These are phyloP conservation scores for Ceriops zippeliana DNA, from an alignment of 345 rosid genomes.

Conservation along the genomic window DNA sequence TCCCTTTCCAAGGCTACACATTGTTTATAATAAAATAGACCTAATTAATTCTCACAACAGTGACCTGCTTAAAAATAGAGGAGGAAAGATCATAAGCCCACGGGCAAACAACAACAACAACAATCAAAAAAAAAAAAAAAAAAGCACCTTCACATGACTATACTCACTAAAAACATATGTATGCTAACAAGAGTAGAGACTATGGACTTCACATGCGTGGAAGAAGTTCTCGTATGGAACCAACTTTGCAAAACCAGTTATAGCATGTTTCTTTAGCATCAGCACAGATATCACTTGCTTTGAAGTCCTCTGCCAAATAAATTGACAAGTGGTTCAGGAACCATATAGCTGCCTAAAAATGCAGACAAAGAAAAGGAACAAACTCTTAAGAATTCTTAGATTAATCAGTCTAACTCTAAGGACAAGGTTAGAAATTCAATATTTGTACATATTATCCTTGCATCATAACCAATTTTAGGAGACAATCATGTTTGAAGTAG, in stretches of 20 bases:
- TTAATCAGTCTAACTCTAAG: constrained; percentile 3
- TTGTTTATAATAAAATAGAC: too few relatives aligned
- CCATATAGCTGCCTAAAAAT: constrained; percentile 3
- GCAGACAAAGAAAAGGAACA: neutral
- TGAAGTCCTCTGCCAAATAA: constrained; percentile 55
- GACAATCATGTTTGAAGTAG: neutral
- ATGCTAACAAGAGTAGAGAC: constrained; percentile 6
- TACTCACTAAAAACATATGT: neutral
- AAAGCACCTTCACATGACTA: neutral
- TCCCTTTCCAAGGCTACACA: too few relatives aligned
- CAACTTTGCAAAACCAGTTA: constrained; percentile 90
- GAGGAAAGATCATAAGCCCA: too few relatives aligned
- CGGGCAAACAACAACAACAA: neutral
- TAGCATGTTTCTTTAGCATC: constrained; percentile 92
- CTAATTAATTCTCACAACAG: too few relatives aligned
- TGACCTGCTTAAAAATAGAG: too few relatives aligned
- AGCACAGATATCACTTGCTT: constrained; percentile 51
- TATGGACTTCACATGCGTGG: constrained; percentile 70
- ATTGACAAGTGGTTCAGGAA: constrained; percentile 17
- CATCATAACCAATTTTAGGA: too few relatives aligned
- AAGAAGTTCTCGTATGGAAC: constrained; percentile 81
- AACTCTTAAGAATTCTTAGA: neutral
- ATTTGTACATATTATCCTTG: too few relatives aligned
- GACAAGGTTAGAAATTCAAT: neutral
- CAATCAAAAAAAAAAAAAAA: neutral